phyloP scores from a whole-genome alignment of 176 grass and related monocot species.

The Poa pratensis region DNA sequence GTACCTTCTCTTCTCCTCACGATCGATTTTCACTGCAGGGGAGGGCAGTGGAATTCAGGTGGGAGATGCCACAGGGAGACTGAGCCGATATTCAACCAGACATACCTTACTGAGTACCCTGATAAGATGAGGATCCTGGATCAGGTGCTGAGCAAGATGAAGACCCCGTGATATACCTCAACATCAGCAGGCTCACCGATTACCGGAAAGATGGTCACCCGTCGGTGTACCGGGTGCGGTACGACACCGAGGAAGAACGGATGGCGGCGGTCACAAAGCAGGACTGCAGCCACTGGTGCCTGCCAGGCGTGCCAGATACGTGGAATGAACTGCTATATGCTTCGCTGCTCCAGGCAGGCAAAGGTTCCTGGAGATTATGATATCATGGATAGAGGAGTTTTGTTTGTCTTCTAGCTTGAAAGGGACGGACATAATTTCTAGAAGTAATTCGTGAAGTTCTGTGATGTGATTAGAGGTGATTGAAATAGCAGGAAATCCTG shows the following conservation, averaged over 20 bases:
- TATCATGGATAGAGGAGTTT: slow-evolving; percentile 4
- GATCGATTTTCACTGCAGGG: slow-evolving; percentile 50
- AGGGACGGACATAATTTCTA: background rate
- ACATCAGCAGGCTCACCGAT: slow-evolving; percentile 81
- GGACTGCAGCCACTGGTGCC: slow-evolving; percentile 99
- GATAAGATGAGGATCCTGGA: slow-evolving; percentile 77
- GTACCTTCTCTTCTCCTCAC: background rate
- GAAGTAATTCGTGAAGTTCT: background rate
- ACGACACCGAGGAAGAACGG: slow-evolving; percentile 59
- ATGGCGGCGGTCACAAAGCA: slow-evolving; percentile 60
- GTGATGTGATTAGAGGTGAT: slow-evolving; percentile 12
- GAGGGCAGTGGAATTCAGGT: slow-evolving; percentile 91
- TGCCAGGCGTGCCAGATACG: slow-evolving; percentile 84
- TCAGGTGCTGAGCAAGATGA: slow-evolving; percentile 66
- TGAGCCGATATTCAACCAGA: slow-evolving; percentile 75
- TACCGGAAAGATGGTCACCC: slow-evolving; percentile 90
- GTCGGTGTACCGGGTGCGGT: slow-evolving; percentile 67
- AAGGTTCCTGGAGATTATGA: slow-evolving; percentile 69
- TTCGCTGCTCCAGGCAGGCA: slow-evolving; percentile 70
- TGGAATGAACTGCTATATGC: slow-evolving; percentile 92
- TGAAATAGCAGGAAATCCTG: slow-evolving; percentile 25
- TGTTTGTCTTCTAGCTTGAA: slow-evolving; percentile 3
- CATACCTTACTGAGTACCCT: slow-evolving; percentile 72
- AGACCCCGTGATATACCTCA: slow-evolving; percentile 85
- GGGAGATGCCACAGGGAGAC: slow-evolving; percentile 82